Evolutionary conservation across 257 asterid species (phyloP).

Genomic region (Solanum clarkiae): DNA sequence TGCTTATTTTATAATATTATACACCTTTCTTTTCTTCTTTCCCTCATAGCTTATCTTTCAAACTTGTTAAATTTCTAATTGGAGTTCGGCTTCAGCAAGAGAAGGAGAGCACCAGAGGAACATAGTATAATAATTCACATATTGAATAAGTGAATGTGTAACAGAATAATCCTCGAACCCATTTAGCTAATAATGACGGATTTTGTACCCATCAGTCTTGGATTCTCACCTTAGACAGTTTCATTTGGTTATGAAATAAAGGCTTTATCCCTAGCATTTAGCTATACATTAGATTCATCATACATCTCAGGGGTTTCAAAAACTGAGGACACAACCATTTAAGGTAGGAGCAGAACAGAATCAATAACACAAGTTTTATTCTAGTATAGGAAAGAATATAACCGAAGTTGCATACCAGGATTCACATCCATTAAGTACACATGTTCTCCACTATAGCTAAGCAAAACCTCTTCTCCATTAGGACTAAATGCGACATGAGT

Average conservation of each 20-base stretch:
- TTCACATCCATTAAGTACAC: constrained; percentile 87
- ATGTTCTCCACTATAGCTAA: constrained; percentile 94
- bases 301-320: background rate
- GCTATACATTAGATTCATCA: background rate
- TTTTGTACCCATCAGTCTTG: background rate
- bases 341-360: background rate
- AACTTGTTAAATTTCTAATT: background rate
- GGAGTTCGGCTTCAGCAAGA: background rate
- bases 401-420: constrained; percentile 30
- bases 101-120: background rate
- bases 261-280: background rate
- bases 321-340: background rate
- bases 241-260: background rate
- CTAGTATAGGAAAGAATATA: background rate
- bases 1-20: background rate
- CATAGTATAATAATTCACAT: background rate
- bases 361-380: background rate
- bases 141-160: background rate
- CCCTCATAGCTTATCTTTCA: background rate
- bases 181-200: background rate
- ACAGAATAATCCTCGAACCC: background rate
- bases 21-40: background rate
- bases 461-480: constrained; percentile 83
- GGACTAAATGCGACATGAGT: constrained; percentile 94
- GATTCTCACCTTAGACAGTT: background rate